phyloP scores from a whole-genome alignment of 768 basidiomycete genomes.

The Omphalotus guepiniiformis region DNA sequence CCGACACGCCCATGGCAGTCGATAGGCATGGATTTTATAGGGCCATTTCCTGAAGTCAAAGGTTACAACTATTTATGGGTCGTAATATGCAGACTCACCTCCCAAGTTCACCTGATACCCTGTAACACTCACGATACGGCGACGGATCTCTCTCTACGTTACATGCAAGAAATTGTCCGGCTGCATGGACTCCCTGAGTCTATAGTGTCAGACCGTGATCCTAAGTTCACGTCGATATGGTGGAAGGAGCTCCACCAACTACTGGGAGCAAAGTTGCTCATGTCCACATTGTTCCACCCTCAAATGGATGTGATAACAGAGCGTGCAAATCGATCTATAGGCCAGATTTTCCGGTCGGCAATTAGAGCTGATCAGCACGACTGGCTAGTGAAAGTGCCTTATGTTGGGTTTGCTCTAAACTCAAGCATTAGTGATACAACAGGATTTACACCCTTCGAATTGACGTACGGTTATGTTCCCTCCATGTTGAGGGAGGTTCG shows the following conservation, averaged over 20 bases:
- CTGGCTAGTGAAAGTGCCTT: conserved; percentile 12
- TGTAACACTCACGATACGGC: conserved; percentile 8
- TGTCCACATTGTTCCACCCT: conserved; percentile 26
- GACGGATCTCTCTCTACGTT: conserved; percentile 10
- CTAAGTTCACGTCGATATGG: conserved; percentile 28
- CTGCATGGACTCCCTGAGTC: conserved; percentile 15
- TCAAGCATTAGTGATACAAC: conserved; percentile 15
- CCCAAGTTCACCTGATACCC: conserved; percentile 15
- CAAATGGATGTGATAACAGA: conserved; percentile 22
- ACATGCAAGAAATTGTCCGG: conserved; percentile 9
- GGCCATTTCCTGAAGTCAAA: neutral
- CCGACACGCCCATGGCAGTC: conserved; percentile 20
- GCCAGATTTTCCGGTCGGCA: conserved; percentile 10
- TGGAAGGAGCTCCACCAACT: conserved; percentile 22
- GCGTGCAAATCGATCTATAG: conserved; percentile 10
- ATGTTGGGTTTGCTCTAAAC: conserved; percentile 16
- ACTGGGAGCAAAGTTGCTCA: conserved; percentile 14
- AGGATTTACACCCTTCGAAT: conserved; percentile 22
- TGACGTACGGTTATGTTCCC: conserved; percentile 19
- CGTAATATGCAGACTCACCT: conserved; percentile 16
- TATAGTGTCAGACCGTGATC: conserved; percentile 25
- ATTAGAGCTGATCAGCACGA: conserved; percentile 14
- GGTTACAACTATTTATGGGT: conserved; percentile 16
- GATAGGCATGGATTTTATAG: conserved; percentile 2
- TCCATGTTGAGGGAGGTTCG: neutral